Evolutionary conservation across 2,329 filamentous ascomycete genomes (phyloP), one percentile per base, ranked within the genome.

Genomic region (Clonostachys rosea): DNA sequence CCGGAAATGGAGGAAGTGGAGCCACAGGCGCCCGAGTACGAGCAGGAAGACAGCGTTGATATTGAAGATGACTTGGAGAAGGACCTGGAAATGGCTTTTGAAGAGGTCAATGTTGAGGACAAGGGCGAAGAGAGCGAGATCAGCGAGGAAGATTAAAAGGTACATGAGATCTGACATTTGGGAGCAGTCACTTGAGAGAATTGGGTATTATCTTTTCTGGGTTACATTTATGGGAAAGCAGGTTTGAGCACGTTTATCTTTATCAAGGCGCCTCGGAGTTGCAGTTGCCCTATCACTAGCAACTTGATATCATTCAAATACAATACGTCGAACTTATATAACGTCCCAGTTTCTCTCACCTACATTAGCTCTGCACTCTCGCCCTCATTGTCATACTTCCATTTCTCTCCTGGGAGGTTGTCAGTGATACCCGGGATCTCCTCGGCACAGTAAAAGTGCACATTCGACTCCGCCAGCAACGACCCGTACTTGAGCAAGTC

Each of bases 121-220:
- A 34, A 34, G 30, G 71, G 74, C 24, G 79, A 81, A 45, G 81
- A 85, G 61, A 85, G 81, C 53, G 80, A 83, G 54, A 81, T 85
- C 46, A 85, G 82, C 53, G 82, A 85, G 59, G 82, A 85, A 60
- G 82, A 85, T 59, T 85, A 65, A 34, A 16, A 20, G 16, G 11
- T 14, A 30, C 7, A 18, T 40, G n/a, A 18, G 37, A 18, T n/a
- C 37, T n/a, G 17, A 18, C 37, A 40, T 40, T n/a, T 30, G 8
- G 24, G 24, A 30, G 24, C 24, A 30, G 24, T 45, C 3, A 36
- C 52, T 18, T 18, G 6, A 24, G 5, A 12, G n/a, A 34, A 17
- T 43, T 17, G 34, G 16, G 13, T 44, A 33, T 42, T 44, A n/a
- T 42, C 45, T 30, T 34, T 34, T 40, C 35, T 30, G 36, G 18